Conservation (phyloP, 352 stramenopile genomes). For the Pythium phragmiticola region DNA sequence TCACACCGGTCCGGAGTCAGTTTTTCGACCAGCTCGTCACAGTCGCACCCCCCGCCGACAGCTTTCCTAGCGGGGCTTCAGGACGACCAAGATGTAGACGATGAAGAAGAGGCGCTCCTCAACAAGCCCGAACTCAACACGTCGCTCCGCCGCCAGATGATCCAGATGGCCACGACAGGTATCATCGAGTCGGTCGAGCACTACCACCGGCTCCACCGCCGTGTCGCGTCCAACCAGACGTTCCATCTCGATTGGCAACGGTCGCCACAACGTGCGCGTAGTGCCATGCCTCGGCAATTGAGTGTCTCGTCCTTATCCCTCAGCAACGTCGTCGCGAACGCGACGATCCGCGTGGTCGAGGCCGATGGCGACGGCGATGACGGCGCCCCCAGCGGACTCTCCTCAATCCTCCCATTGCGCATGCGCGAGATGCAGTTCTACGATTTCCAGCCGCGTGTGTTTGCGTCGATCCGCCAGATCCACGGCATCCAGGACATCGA, state of each 20-base stretch:
- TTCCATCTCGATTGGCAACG: slow-evolving; percentile 80
- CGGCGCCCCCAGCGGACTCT: slow-evolving; percentile 31
- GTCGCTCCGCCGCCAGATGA: slow-evolving; percentile 82
- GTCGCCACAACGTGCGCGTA: slow-evolving; percentile 43
- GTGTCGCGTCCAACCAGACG: slow-evolving; percentile 76
- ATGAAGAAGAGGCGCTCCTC: slow-evolving; percentile 35
- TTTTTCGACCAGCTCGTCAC: slow-evolving; percentile 5
- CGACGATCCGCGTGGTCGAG: slow-evolving; percentile 67
- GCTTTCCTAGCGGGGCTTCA: background rate
- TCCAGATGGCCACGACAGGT: slow-evolving; percentile 86
- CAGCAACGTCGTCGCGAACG: slow-evolving; percentile 34
- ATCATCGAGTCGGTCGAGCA: slow-evolving; percentile 88
- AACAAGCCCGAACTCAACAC: slow-evolving; percentile 87
- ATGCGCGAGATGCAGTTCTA: slow-evolving; percentile 89
- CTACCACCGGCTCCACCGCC: slow-evolving; percentile 64
- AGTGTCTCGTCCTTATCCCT: slow-evolving; percentile 43
- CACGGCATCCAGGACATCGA: slow-evolving; percentile 70
- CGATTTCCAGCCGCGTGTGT: slow-evolving; percentile 81
- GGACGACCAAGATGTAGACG: slow-evolving; percentile 3
- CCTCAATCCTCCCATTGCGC: slow-evolving; percentile 65
- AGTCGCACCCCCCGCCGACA: slow-evolving; percentile 1
- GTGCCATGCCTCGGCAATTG: slow-evolving; percentile 36
- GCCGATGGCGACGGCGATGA: slow-evolving; percentile 43
- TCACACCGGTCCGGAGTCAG: background rate
- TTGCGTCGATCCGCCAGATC: slow-evolving; percentile 70